Conservation (phyloP, 768 basidiomycete species). For the Boletus rubropictus region DNA sequence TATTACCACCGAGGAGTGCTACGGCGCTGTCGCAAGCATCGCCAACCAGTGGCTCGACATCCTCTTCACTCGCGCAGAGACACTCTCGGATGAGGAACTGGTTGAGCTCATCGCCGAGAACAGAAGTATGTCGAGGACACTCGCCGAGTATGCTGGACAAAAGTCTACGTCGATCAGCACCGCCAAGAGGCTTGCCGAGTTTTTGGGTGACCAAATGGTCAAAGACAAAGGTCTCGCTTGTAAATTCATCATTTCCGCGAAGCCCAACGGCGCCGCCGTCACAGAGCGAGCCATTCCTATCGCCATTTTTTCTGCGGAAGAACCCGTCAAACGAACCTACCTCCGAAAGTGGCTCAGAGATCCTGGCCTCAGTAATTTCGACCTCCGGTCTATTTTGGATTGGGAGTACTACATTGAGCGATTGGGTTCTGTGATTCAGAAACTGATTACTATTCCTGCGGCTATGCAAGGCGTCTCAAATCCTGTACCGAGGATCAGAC, state of each 20-base stretch:
- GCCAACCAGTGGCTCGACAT: conserved; percentile 98
- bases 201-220: conserved; percentile 97
- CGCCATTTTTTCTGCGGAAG: conserved; percentile 96
- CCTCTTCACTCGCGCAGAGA: conserved; percentile 81
- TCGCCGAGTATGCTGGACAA: conserved; percentile 93
- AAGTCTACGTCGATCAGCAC: conserved; percentile 99
- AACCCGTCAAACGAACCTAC: conserved; percentile 81
- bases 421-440: conserved; percentile 95
- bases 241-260: conserved; percentile 97
- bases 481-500: conserved; percentile 90
- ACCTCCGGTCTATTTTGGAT: conserved; percentile 89
- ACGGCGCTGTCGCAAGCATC: conserved; percentile 85
- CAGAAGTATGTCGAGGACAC: conserved; percentile 92
- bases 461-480: conserved; percentile 97
- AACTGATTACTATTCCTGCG: conserved; percentile 97
- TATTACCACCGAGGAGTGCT: conserved; percentile 90
- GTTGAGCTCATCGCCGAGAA: conserved; percentile 99
- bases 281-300: conserved; percentile 96
- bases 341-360: conserved; percentile 97
- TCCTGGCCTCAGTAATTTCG: conserved; percentile 78
- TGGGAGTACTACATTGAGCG: conserved; percentile 99
- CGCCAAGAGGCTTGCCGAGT: conserved; percentile 90
- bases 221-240: conserved; percentile 99
- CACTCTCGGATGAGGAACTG: conserved; percentile 82
- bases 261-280: conserved; percentile 88